Evolutionary conservation across 257 asterid species (phyloP).

Genomic region (Apocynum venetum): DNA sequence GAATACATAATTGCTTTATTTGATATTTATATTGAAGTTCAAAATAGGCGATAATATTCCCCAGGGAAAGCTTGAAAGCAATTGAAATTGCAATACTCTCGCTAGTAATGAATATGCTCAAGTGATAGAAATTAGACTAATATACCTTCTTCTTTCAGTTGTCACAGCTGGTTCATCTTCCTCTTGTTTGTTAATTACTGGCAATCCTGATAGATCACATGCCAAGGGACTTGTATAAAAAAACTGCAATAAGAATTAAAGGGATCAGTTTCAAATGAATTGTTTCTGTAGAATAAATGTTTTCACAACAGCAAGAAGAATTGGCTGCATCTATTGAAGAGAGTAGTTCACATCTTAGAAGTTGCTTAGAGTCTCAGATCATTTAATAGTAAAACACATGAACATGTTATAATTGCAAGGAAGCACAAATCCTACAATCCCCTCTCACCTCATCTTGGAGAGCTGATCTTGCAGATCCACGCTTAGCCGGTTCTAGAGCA

Average conservation of each 20-base stretch:
- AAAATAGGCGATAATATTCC: no score
- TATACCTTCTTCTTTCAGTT: constrained; percentile 47
- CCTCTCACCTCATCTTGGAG: constrained; percentile 41
- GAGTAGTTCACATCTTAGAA: background rate
- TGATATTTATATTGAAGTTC: no score
- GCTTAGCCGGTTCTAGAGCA: constrained; percentile 55
- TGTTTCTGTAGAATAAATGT: background rate
- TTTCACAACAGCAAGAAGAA: background rate
- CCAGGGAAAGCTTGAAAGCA: no score
- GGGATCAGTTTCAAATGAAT: background rate
- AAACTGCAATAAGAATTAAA: constrained; percentile 37
- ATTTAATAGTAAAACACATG: background rate
- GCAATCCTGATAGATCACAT: constrained; percentile 60
- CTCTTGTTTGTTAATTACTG: constrained; percentile 33
- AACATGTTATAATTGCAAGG: background rate
- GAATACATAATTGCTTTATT: no score
- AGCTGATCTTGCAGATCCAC: constrained; percentile 61
- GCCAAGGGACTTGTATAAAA: constrained; percentile 56
- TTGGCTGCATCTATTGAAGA: background rate
- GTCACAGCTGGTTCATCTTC: constrained; percentile 34
- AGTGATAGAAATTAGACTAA: background rate
- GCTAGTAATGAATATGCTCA: no score
- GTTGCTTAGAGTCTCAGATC: no score
- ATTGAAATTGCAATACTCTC: no score
- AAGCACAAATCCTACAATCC: background rate